Base-by-base conservation (phyloP, 345 rosid genomes). In the Euclidium syriacum region DNA sequence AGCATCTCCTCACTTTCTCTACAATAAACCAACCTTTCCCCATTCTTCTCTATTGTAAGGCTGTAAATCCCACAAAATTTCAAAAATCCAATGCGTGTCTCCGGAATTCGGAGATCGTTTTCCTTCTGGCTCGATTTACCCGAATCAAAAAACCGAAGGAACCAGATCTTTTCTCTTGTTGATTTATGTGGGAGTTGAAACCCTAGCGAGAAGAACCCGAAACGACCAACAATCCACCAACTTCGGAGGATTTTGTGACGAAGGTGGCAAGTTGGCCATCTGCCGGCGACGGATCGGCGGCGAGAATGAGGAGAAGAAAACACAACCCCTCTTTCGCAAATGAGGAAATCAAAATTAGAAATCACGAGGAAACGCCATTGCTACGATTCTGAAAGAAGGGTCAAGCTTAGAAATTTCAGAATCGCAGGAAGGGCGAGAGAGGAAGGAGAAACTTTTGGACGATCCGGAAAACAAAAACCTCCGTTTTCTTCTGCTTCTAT, bases 1-100 rank as follows among this genome's bases (percentile, higher is more conserved):
- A 60, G 59, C 83, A 79, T 73, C 98, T 78, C 72, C 82, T 77
- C 60, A 42, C 67, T 76, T 86, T 91, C 47, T 91, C 98, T 38
- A 82, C 52, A 46, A 84, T 47, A 70, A 77, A 47, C 68, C 78
- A 71, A 54, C 73, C 75, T 64, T 71, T 77, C 59, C 65, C 79
- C 77, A 75, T 76, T 64, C 1, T 24, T 18, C 12, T 30, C 27
- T 23, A 14, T 26, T 48, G 36, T 22, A 17, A 4, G n/a, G 48
- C 40, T 19, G 16, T 29, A n/a, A 34, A 15, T 40, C 23, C 3
- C 43, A 40, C 47, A 24, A 42, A 19, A 25, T 32, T 26, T 46
- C 33, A 19, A 53, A 19, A 53, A 43, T 33, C 24, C 12, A 15
- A 61, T 34, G 34, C 39, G 17, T n/a, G 11, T 27, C 55, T 50